Conservation (phyloP, 345 rosid species). For the Eucalyptus guilfoylei region DNA sequence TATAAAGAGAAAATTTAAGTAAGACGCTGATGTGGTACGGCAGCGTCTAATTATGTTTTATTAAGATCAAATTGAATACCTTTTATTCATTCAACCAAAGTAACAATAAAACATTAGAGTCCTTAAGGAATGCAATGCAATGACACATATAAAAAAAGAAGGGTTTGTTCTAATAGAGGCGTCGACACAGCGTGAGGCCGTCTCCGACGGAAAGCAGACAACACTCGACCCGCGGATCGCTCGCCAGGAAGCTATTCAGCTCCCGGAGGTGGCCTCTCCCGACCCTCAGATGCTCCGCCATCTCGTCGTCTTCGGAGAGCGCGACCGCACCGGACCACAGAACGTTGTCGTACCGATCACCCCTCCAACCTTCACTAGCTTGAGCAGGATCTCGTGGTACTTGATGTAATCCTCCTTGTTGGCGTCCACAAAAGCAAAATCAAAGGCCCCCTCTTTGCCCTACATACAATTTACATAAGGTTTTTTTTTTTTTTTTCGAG, state of each 20-base stretch:
- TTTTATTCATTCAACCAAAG: not conserved
- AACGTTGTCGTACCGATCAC: conserved; percentile 20
- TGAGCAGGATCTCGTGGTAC: conserved; percentile 30
- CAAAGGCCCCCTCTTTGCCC: not conserved
- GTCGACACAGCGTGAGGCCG: conserved; percentile 14
- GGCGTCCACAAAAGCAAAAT: conserved; percentile 19
- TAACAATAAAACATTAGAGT: too few species aligned
- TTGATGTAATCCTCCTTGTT: conserved; percentile 9
- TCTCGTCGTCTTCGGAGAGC: not conserved
- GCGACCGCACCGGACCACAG: conserved; percentile 21
- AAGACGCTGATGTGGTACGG: fast-evolving
- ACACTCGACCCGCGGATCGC: conserved; percentile 8
- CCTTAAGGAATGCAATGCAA: not conserved
- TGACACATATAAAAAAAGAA: not conserved
- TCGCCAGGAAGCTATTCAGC: not conserved
- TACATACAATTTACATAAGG: not conserved
- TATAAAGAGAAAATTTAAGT: not conserved
- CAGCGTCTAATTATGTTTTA: fast-evolving
- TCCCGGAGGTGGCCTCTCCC: not conserved
- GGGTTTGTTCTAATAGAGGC: not conserved
- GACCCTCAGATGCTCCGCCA: not conserved
- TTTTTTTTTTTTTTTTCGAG: too few species aligned
- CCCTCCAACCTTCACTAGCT: conserved; percentile 27
- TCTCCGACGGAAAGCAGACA: conserved; percentile 17
- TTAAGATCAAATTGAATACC: not conserved